A percentile compares a stretch with the other conserved stretches of the same genome.
phyloP scores from a whole-genome alignment of 345 rosid genomes.

The Gossypium herbaceum region DNA sequence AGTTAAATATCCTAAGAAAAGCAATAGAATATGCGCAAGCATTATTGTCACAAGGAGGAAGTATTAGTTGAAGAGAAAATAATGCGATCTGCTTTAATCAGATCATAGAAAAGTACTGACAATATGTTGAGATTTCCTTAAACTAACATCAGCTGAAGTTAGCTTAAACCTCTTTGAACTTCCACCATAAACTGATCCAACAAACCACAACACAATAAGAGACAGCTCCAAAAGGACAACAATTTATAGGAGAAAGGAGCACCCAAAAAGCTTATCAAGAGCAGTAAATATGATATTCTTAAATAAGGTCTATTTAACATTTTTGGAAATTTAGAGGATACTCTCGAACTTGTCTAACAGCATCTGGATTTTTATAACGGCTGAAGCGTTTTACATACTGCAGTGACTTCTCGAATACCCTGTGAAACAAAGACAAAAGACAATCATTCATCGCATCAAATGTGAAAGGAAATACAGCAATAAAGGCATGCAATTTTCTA shows the following conservation, averaged over 20 bases:
- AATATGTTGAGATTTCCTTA: neutral
- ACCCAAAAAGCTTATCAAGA: neutral
- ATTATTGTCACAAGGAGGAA: neutral
- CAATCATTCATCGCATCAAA: neutral
- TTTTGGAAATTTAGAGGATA: conserved; percentile 46
- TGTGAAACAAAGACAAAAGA: conserved; percentile 20
- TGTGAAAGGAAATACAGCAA: neutral
- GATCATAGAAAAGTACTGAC: neutral
- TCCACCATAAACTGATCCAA: neutral
- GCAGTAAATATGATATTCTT: neutral
- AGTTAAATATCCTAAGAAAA: neutral
- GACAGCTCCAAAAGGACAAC: neutral
- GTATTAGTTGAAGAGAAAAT: neutral
- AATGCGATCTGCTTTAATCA: neutral
- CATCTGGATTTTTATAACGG: conserved; percentile 92
- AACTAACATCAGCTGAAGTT: neutral
- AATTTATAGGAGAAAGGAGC: neutral
- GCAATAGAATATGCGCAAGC: neutral
- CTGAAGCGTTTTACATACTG: conserved; percentile 92
- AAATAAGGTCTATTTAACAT: neutral
- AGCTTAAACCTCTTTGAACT: neutral
- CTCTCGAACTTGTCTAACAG: conserved; percentile 98
- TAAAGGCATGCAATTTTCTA: neutral
- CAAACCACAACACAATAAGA: neutral
- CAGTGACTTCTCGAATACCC: conserved; percentile 96